These are phyloP conservation scores for Daldinia concentrica DNA, from an alignment of 495 filamentous ascomycete species.

Conservation along the genomic window DNA sequence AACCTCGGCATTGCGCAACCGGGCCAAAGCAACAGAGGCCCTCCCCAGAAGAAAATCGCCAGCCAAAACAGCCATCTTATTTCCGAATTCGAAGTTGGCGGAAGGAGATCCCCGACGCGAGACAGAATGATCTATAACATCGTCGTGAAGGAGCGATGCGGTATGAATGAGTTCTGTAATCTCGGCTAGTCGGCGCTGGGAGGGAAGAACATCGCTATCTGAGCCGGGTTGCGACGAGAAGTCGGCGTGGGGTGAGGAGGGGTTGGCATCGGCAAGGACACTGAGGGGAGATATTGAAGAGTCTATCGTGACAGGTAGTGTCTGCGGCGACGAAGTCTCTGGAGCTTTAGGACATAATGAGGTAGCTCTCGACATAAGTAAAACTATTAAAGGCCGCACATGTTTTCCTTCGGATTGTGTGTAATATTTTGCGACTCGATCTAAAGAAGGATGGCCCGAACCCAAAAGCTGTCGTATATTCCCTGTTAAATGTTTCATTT, in stretches of 20 bases:
- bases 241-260: constrained; percentile 62
- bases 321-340: constrained; percentile 48
- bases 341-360: constrained; percentile 75
- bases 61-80: constrained; percentile 98
- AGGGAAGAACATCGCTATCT: constrained; percentile 83
- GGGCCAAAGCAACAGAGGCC: constrained; percentile 91
- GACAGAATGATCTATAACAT: constrained; percentile 93
- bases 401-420: constrained; percentile 97
- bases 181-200: constrained; percentile 92
- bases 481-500: constrained; percentile 91
- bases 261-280: constrained; percentile 86
- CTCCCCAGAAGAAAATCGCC: constrained; percentile 94
- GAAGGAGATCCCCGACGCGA: constrained; percentile 83
- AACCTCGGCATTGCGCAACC: constrained; percentile 90
- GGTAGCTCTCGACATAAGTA: constrained; percentile 95
- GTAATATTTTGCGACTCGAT: constrained; percentile 97
- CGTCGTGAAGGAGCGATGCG: constrained; percentile 94
- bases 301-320: constrained; percentile 66
- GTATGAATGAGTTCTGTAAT: constrained; percentile 98
- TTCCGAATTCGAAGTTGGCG: constrained; percentile 92
- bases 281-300: constrained; percentile 76
- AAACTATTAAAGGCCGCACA: constrained; percentile 89
- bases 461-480: constrained; percentile 89
- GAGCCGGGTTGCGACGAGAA: constrained; percentile 61
- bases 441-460: constrained; percentile 90